Evolutionary conservation across 2,329 filamentous ascomycete species (phyloP).

Genomic region (Arthroderma sp.): DNA sequence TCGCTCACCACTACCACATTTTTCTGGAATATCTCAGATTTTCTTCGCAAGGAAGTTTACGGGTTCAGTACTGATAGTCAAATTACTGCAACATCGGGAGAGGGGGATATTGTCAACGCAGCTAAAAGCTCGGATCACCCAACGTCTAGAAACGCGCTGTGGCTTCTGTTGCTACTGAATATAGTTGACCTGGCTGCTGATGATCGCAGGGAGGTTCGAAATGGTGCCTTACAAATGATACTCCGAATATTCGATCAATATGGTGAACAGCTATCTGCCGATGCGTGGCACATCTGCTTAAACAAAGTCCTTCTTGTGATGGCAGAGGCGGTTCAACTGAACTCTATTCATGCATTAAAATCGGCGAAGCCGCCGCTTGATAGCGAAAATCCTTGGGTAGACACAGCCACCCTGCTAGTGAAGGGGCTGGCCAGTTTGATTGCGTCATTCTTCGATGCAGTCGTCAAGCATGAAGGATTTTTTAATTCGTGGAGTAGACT

Average conservation of each 20-base stretch:
- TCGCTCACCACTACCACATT: conserved; percentile 89
- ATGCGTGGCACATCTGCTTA: conserved; percentile 74
- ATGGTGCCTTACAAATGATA: conserved; percentile 73
- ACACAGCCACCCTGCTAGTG: conserved; percentile 61
- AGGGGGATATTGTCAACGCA: conserved; percentile 44
- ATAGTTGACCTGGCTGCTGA: conserved; percentile 30
- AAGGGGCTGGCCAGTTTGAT: conserved; percentile 61
- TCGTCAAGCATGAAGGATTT: conserved; percentile 55
- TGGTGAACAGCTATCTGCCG: conserved; percentile 61
- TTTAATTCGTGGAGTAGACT: conserved; percentile 63
- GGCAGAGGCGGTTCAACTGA: conserved; percentile 53
- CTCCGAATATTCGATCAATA: conserved; percentile 87
- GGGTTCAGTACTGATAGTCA: conserved; percentile 25
- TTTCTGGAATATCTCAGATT: conserved; percentile 91
- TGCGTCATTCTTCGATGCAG: conserved; percentile 60
- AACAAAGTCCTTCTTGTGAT: conserved; percentile 69
- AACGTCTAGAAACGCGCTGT: conserved; percentile 37
- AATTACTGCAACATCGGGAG: conserved; percentile 36
- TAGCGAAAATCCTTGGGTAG: conserved; percentile 47
- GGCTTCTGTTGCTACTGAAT: conserved; percentile 25
- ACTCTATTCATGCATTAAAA: conserved; percentile 20
- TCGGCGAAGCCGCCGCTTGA: conserved; percentile 4
- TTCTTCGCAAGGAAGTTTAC: conserved; percentile 46
- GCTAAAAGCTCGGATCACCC: conserved; percentile 47
- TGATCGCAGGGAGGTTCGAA: conserved; percentile 26